Evolutionary conservation across 345 rosid species (phyloP).

Genomic region (Balakata baccata): DNA sequence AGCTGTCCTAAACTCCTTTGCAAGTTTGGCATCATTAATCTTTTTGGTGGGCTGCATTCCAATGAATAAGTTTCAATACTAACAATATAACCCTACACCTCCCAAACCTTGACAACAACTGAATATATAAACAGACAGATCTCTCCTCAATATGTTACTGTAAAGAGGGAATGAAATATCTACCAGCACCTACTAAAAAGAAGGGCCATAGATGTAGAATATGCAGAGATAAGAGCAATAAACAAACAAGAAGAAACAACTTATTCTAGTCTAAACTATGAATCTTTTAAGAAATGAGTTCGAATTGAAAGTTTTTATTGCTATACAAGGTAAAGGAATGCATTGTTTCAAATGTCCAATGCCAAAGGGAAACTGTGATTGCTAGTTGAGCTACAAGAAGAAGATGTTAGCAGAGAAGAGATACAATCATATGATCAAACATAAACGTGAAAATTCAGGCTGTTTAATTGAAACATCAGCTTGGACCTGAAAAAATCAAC

Average conservation of each 20-base stretch:
- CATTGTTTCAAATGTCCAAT: not conserved
- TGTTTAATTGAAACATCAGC: not conserved
- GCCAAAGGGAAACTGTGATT: not conserved
- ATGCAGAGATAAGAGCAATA: not conserved
- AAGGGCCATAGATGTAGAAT: not conserved
- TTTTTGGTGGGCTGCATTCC: slow-evolving; percentile 56
- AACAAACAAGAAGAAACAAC: not conserved
- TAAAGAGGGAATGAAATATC: not conserved
- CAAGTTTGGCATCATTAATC: slow-evolving; percentile 76
- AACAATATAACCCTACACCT: not conserved
- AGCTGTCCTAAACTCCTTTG: slow-evolving; percentile 60
- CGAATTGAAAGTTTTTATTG: not conserved
- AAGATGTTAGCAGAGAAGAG: not conserved
- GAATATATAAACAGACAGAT: not conserved
- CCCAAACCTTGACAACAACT: not conserved
- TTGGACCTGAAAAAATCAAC: not conserved
- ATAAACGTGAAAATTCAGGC: not conserved
- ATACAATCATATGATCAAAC: not conserved
- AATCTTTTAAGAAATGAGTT: not conserved
- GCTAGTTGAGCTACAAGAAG: not conserved
- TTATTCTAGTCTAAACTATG: not conserved
- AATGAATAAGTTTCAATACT: slow-evolving; percentile 1
- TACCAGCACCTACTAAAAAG: not conserved
- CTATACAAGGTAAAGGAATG: not conserved
- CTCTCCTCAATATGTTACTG: not conserved